These are phyloP conservation scores for Fusarium sp. DNA, from an alignment of 2,329 filamentous ascomycete species.

Conservation along the genomic window DNA sequence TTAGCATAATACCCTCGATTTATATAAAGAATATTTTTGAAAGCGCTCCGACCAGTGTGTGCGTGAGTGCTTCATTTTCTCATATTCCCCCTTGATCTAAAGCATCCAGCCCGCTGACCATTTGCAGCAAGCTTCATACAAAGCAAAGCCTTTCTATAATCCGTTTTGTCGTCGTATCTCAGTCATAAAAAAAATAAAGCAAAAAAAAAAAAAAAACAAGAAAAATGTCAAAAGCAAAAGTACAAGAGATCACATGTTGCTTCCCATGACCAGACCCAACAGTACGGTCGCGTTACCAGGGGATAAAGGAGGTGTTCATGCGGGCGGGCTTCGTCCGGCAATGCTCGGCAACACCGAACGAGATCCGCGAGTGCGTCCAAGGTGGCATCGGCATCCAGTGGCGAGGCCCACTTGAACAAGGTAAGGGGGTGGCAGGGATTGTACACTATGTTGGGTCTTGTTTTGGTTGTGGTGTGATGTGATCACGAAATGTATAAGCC, in stretches of 20 bases:
- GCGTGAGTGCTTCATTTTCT: conserved; percentile 18
- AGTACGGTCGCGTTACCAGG: conserved; percentile 26
- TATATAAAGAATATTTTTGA: conserved; percentile 17
- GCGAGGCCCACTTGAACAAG: conserved; percentile 33
- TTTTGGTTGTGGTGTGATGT: conserved; percentile 9
- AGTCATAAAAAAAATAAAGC: neutral
- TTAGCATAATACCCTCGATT: conserved; percentile 42
- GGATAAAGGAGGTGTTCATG: conserved; percentile 37
- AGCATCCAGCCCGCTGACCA: conserved; percentile 17
- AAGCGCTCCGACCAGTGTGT: conserved; percentile 4
- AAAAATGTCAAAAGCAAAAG: neutral
- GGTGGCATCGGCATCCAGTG: conserved; percentile 22
- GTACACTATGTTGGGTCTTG: neutral
- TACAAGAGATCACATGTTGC: conserved; percentile 1
- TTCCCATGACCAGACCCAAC: neutral
- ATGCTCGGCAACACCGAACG: conserved; percentile 39
- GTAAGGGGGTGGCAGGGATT: conserved; percentile 23
- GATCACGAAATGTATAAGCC: conserved; percentile 5
- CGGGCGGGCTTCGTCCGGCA: conserved; percentile 30
- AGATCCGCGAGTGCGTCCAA: conserved; percentile 27
- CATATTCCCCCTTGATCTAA: conserved; percentile 12
- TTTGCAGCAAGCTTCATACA: conserved; percentile 19
- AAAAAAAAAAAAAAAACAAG: neutral
- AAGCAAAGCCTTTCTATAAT: conserved; percentile 7
- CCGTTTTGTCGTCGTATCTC: conserved; percentile 16